A percentile compares a stretch with the other conserved stretches of the same genome.
These are phyloP conservation scores for Phialocephala subalpina DNA, from an alignment of 2,329 filamentous ascomycete species.

Conservation along the genomic window DNA sequence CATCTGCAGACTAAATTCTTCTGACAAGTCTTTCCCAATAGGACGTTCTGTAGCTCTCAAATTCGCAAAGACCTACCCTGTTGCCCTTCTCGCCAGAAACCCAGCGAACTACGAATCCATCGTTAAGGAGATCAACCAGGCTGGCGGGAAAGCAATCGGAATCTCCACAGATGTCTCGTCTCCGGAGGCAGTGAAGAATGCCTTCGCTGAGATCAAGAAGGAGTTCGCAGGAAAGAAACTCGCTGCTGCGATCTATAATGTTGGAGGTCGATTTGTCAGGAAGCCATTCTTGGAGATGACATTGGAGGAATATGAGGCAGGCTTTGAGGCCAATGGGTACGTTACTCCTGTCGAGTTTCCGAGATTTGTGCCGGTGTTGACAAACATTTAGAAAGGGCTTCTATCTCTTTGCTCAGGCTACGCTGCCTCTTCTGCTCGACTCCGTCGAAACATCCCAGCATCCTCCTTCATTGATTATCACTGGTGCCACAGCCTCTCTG, in stretches of 20 bases:
- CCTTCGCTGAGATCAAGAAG: slow-evolving; percentile 68
- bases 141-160: slow-evolving; percentile 75
- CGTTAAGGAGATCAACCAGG: slow-evolving; percentile 71
- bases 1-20: not conserved
- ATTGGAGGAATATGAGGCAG: slow-evolving; percentile 56
- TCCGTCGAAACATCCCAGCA: slow-evolving; percentile 61
- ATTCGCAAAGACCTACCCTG: slow-evolving; percentile 72
- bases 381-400: slow-evolving; percentile 57
- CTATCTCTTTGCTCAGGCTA: slow-evolving; percentile 77
- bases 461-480: slow-evolving; percentile 84
- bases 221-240: slow-evolving; percentile 63
- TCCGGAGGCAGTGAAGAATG: slow-evolving; percentile 57
- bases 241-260: slow-evolving; percentile 77
- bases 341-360: slow-evolving; percentile 35
- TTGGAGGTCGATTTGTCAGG: slow-evolving; percentile 56
- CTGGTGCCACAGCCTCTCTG: slow-evolving; percentile 83
- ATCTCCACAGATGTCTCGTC: slow-evolving; percentile 72
- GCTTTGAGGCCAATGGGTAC: slow-evolving; percentile 58
- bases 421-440: slow-evolving; percentile 74
- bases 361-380: not conserved
- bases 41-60: slow-evolving; percentile 60
- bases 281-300: slow-evolving; percentile 68
- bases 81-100: slow-evolving; percentile 77
- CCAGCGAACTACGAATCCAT: slow-evolving; percentile 71
- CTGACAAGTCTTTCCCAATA: slow-evolving; percentile 28